Base-by-base conservation (phyloP, 257 asterid genomes). In the Thymus quinquecostatus region DNA sequence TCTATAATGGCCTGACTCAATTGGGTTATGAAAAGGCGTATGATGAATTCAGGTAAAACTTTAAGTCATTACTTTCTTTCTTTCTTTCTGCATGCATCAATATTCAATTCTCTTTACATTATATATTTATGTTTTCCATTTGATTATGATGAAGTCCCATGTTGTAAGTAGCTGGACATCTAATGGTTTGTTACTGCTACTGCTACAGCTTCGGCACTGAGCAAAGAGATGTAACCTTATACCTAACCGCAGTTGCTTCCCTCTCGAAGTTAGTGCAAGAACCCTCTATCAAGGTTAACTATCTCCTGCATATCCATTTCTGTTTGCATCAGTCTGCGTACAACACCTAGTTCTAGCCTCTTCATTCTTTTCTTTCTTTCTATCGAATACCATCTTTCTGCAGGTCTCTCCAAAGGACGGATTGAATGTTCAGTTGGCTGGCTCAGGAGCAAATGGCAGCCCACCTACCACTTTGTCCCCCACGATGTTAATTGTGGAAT, bases 381-480 rank as follows among this genome's bases (percentile, higher is more conserved):
- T 45, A n/a, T 43, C 11, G 30, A 9, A 12, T 44, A 3, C 29
- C 44, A 12, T 71, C 36, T 48, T 48, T 59, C 71, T 63, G 57
- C 85, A 94, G 98, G 80, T 89, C 64, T 84, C 72, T 74, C 98
- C 98, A 0, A 90, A 85, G 68, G 62, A 87, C 77, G 97, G 98
- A 64, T 80, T 94, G 75, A 76, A 85, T 75, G 86, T 89, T 69
- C 75, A 48, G 69, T 77, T 89, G 73, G 91, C 96, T 36, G 97
- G 96, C 71, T 87, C 97, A 29, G 97, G 89, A 77, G 86, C 89
- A 82, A 82, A 84, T 70, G 97, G 96, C 72, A 76, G 49, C 71
- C 85, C 92, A 51, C 98, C 98, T 9, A 89, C 97, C 68, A 89
- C 97, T 59, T 83, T 94, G 77, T 87, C 98, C 68, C 98, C 98